phyloP scores from a whole-genome alignment of 495 filamentous ascomycete species.

The Hypoxylon fragiforme region DNA sequence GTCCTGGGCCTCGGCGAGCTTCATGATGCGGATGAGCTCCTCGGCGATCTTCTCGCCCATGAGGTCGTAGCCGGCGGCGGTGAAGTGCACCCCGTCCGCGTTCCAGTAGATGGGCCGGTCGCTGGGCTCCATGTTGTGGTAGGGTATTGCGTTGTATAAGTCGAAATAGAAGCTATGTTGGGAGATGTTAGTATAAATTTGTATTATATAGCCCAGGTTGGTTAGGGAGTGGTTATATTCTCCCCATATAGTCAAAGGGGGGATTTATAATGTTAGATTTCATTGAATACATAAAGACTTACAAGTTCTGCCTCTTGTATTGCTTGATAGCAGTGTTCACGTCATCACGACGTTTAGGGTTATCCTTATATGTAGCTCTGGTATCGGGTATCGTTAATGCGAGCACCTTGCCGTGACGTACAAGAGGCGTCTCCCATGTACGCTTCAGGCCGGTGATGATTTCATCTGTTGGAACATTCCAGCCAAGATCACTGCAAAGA shows the following conservation, averaged over 20 bases:
- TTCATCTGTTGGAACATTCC: conserved; percentile 36
- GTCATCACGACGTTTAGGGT: conserved; percentile 45
- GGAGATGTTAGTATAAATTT: background rate
- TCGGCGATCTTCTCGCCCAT: conserved; percentile 59
- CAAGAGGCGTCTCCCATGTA: conserved; percentile 52
- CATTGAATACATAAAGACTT: conserved; percentile 29
- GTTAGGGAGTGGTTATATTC: background rate
- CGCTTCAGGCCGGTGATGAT: conserved; percentile 46
- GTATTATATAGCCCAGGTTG: background rate
- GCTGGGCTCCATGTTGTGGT: conserved; percentile 47
- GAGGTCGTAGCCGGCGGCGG: conserved; percentile 58
- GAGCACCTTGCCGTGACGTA: conserved; percentile 55
- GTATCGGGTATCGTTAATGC: conserved; percentile 63
- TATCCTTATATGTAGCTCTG: conserved; percentile 15
- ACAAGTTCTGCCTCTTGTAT: conserved; percentile 51
- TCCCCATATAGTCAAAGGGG: background rate
- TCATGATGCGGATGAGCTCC: conserved; percentile 47
- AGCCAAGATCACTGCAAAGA: conserved; percentile 49
- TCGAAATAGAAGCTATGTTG: conserved; percentile 55
- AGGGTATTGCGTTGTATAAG: conserved; percentile 55
- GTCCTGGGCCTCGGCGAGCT: conserved; percentile 40
- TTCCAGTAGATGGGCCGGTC: conserved; percentile 58
- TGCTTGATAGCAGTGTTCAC: conserved; percentile 58
- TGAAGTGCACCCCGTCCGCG: conserved; percentile 63
- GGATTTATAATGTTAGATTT: background rate